phyloP scores from a whole-genome alignment of 1,284 basidiomycete species.

The Kalmanozyma brasiliensis region DNA sequence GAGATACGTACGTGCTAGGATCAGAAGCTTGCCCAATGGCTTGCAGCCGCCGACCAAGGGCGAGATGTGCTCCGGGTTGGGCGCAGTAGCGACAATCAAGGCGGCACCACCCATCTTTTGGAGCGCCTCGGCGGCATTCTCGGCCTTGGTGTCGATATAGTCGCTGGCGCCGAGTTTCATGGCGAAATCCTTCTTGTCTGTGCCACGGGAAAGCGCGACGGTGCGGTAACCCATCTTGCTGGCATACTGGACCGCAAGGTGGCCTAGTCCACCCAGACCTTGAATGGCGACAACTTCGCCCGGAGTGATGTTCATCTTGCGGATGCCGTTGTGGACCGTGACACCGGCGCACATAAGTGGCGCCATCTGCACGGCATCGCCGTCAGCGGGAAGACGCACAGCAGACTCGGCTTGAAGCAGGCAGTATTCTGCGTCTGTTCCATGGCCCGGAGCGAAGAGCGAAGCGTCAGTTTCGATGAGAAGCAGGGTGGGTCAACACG shows the following conservation, averaged over 20 bases:
- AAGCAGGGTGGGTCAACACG: background rate
- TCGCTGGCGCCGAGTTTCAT: conserved; percentile 68
- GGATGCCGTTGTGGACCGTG: conserved; percentile 68
- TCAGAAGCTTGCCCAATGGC: conserved; percentile 66
- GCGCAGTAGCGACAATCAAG: conserved; percentile 68
- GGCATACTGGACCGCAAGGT: conserved; percentile 67
- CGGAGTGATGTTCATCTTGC: conserved; percentile 63
- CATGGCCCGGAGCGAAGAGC: no score
- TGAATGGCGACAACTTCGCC: conserved; percentile 69
- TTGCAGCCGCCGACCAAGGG: conserved; percentile 66
- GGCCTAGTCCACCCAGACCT: conserved; percentile 69
- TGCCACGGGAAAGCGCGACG: conserved; percentile 66
- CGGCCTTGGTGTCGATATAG: conserved; percentile 64
- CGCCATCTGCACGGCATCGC: conserved; percentile 68
- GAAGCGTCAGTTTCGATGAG: no score
- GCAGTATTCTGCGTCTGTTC: conserved; percentile 47
- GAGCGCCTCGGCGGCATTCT: conserved; percentile 64
- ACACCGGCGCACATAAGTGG: conserved; percentile 70
- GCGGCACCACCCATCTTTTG: conserved; percentile 69
- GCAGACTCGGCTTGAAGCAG: conserved; percentile 67
- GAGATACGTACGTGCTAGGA: conserved; percentile 53
- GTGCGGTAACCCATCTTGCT: conserved; percentile 68
- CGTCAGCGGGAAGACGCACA: conserved; percentile 62
- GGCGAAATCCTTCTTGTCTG: conserved; percentile 67
- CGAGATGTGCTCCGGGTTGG: conserved; percentile 63